Conservation (phyloP, 345 rosid species). For the Clausena lansium region DNA sequence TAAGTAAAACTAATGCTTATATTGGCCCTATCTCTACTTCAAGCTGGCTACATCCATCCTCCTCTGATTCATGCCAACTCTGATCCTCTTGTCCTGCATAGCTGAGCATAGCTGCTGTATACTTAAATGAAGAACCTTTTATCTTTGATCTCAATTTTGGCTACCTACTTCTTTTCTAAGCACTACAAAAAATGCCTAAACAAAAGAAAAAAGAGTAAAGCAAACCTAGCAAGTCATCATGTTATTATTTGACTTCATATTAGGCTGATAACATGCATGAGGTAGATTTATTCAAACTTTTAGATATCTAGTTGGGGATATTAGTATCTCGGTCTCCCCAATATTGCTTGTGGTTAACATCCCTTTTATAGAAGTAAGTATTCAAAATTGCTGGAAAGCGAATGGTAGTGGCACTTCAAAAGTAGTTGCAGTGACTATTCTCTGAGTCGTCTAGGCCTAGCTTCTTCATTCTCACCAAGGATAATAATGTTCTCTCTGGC, state of each 20-base stretch:
- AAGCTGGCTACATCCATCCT: background rate
- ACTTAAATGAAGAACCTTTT: background rate
- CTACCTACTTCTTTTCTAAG: background rate
- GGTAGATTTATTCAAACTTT: background rate
- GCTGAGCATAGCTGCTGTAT: background rate
- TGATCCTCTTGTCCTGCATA: background rate
- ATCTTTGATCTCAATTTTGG: background rate
- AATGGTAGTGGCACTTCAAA: background rate
- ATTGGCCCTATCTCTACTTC: background rate
- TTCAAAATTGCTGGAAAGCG: background rate
- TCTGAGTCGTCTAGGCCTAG: background rate
- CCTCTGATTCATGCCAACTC: background rate
- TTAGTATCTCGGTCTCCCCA: background rate
- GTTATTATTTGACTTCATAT: background rate
- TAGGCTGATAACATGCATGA: background rate
- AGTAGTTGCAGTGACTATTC: background rate
- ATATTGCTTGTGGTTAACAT: background rate
- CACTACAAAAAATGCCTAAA: background rate
- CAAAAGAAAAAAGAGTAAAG: background rate
- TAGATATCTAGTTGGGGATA: background rate
- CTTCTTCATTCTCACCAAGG: background rate
- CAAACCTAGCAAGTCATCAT: background rate
- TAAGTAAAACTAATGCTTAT: too few relatives aligned
- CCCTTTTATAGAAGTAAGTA: background rate
- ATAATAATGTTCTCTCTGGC: background rate